A percentile compares a stretch with the other conserved stretches of the same genome.
phyloP scores from a whole-genome alignment of 2,329 filamentous ascomycete species.

The Seiridium cupressi region DNA sequence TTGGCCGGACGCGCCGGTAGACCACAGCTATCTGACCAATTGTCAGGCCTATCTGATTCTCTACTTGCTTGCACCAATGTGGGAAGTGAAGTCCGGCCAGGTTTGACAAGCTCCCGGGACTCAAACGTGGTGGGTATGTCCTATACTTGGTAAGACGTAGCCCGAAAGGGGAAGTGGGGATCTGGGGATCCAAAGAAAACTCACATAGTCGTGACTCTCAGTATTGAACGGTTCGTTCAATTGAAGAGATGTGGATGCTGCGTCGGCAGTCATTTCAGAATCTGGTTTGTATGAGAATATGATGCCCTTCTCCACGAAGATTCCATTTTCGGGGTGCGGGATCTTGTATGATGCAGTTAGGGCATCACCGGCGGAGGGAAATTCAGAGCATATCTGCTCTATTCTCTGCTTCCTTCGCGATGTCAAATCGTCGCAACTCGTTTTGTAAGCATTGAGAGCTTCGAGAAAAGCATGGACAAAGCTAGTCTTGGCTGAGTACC shows the following conservation, averaged over 20 bases:
- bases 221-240: neutral
- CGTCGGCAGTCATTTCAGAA: neutral
- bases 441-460: neutral
- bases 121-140: neutral
- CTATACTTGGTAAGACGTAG: neutral
- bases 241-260: neutral
- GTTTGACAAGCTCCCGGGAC: neutral
- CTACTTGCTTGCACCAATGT: neutral
- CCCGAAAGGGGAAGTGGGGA: neutral
- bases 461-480: neutral
- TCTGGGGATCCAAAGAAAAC: neutral
- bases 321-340: neutral
- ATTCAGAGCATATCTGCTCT: neutral
- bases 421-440: neutral
- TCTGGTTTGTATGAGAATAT: neutral
- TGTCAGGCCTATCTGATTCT: neutral
- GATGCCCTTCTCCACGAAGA: neutral
- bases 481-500: neutral
- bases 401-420: neutral
- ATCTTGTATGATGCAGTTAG: neutral
- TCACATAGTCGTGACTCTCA: neutral
- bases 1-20: neutral
- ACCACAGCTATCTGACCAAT: neutral
- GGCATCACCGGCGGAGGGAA: neutral
- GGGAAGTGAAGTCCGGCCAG: neutral